phyloP scores from a whole-genome alignment of 2,329 filamentous ascomycete genomes.

The Daldinia eschscholtzii region DNA sequence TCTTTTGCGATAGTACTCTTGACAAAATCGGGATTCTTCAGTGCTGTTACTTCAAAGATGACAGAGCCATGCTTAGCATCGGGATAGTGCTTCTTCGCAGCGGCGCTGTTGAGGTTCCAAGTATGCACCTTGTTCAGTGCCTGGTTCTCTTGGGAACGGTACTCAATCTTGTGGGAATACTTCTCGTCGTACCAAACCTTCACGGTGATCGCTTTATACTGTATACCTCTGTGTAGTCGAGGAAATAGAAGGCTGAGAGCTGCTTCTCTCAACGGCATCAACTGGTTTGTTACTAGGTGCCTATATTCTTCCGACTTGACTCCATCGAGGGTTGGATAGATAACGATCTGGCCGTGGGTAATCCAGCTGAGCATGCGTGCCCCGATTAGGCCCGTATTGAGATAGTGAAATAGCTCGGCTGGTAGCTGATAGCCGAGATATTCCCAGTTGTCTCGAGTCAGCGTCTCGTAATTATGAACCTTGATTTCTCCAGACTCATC shows the following conservation, averaged over 20 bases:
- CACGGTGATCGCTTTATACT: conserved; percentile 81
- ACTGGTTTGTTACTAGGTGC: conserved; percentile 78
- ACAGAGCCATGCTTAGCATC: conserved; percentile 61
- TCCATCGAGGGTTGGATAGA: conserved; percentile 88
- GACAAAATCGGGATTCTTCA: conserved; percentile 78
- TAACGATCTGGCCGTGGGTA: conserved; percentile 80
- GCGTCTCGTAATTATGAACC: conserved; percentile 77
- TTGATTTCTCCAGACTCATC: conserved; percentile 80
- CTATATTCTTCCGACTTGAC: conserved; percentile 84
- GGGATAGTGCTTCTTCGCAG: conserved; percentile 63
- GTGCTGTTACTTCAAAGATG: conserved; percentile 72
- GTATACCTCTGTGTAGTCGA: conserved; percentile 84
- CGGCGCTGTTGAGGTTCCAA: conserved; percentile 80
- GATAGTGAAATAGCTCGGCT: conserved; percentile 89
- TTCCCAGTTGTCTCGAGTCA: conserved; percentile 87
- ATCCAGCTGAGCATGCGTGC: conserved; percentile 85
- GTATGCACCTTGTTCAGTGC: conserved; percentile 62
- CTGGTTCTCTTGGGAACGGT: conserved; percentile 64
- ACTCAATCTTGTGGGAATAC: conserved; percentile 76
- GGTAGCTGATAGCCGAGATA: conserved; percentile 92
- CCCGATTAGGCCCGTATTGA: conserved; percentile 85
- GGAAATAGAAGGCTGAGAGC: conserved; percentile 83
- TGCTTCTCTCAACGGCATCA: conserved; percentile 80
- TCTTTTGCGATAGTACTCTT: conserved; percentile 74
- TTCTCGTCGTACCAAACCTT: conserved; percentile 86